These are phyloP conservation scores for Ascochyta fabae DNA, from an alignment of 2,329 filamentous ascomycete genomes.

Conservation along the genomic window DNA sequence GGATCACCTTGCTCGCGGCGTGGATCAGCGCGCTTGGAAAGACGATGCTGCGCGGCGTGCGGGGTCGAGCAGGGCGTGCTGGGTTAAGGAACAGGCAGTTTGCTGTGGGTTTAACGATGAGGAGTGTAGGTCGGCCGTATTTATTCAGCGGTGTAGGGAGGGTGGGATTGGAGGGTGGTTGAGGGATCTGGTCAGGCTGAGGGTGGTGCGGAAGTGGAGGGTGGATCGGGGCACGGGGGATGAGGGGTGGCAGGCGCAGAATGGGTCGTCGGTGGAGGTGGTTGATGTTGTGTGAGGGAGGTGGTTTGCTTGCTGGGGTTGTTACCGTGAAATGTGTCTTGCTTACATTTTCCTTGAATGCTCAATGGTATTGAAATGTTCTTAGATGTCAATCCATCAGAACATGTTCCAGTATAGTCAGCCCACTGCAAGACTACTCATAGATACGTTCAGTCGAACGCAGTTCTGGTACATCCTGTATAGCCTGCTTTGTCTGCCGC, in stretches of 20 bases:
- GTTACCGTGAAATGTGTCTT: no score
- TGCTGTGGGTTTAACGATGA: background rate
- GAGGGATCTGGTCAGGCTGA: slow-evolving; percentile 1
- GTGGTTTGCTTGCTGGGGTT: background rate
- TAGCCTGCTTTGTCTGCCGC: no score
- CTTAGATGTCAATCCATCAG: no score
- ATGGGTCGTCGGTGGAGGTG: background rate
- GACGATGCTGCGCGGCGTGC: background rate
- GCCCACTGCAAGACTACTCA: background rate
- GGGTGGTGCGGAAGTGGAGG: slow-evolving; percentile 3
- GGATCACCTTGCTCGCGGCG: background rate
- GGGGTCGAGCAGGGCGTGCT: background rate
- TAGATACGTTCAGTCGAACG: background rate
- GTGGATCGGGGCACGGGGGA: background rate
- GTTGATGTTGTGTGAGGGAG: background rate
- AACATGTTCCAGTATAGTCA: background rate
- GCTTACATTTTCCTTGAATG: no score
- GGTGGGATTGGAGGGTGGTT: background rate
- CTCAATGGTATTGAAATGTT: no score
- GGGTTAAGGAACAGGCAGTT: slow-evolving; percentile 1
- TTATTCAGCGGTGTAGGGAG: background rate
- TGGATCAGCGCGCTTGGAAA: background rate
- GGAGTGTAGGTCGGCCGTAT: background rate
- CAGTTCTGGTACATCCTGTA: background rate
- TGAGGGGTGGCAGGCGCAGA: slow-evolving; percentile 4